phyloP scores from a whole-genome alignment of 2,329 filamentous ascomycete species.

The Aspergillus eucalypticola region DNA sequence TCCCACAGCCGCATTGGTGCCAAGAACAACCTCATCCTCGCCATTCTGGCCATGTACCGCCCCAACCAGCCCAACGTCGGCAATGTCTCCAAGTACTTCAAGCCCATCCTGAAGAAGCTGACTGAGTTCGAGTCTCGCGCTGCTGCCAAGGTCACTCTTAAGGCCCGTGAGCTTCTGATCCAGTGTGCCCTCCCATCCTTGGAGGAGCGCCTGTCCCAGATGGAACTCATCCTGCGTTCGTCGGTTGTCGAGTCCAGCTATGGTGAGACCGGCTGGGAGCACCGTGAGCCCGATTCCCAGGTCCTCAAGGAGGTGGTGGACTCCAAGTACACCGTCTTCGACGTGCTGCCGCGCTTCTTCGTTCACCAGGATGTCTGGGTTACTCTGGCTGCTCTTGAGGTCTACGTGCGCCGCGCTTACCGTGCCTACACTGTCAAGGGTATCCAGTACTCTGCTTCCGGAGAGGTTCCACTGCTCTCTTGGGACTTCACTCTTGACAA shows the following conservation, averaged over 20 bases:
- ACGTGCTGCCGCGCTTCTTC: slow-evolving; percentile 94
- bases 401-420: slow-evolving; percentile 95
- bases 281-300: slow-evolving; percentile 85
- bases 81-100: slow-evolving; percentile 85
- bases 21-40: slow-evolving; percentile 91
- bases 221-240: slow-evolving; percentile 97
- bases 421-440: slow-evolving; percentile 90
- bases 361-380: slow-evolving; percentile 93
- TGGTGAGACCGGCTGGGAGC: slow-evolving; percentile 94
- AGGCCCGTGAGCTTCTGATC: slow-evolving; percentile 95
- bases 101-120: slow-evolving; percentile 76
- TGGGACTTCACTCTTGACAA: slow-evolving; percentile 97
- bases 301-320: slow-evolving; percentile 97
- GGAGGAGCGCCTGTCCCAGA: slow-evolving; percentile 90
- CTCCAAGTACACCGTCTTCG: slow-evolving; percentile 97
- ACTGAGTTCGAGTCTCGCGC: slow-evolving; percentile 84
- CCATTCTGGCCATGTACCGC: slow-evolving; percentile 89
- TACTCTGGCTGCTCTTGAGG: slow-evolving; percentile 86
- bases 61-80: slow-evolving; percentile 90
- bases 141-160: slow-evolving; percentile 93
- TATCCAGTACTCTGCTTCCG: slow-evolving; percentile 80
- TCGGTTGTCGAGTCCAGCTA: slow-evolving; percentile 97
- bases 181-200: slow-evolving; percentile 94
- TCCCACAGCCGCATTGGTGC: slow-evolving; percentile 89
- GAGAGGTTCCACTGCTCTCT: slow-evolving; percentile 71